Percentiles rank a stretch among this genome's conserved stretches.
Evolutionary conservation across 495 filamentous ascomycete genomes (phyloP).

Genomic region (Parathielavia hyrcaniae): DNA sequence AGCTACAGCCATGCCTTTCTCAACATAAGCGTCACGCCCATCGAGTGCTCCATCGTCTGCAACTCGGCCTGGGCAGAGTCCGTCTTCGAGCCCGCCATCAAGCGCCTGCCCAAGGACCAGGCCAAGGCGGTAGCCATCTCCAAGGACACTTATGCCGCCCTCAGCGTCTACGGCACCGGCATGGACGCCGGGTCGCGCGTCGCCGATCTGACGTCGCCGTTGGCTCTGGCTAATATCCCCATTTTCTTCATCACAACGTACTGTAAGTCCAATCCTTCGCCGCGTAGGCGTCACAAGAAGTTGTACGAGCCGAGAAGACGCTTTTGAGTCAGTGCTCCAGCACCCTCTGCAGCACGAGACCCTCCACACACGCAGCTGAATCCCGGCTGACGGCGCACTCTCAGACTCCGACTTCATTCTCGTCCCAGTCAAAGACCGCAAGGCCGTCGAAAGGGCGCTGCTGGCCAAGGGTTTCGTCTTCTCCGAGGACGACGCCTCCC

Average conservation of each 20-base stretch:
- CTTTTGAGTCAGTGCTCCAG: too few relatives aligned
- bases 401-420: constrained; percentile 84
- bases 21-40: constrained; percentile 86
- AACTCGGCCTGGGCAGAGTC: constrained; percentile 61
- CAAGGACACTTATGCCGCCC: constrained; percentile 75
- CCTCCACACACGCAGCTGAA: too few relatives aligned
- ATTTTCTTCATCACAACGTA: constrained; percentile 99
- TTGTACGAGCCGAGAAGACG: too few relatives aligned
- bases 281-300: background rate
- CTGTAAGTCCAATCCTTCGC: constrained; percentile 32
- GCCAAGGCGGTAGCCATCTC: constrained; percentile 62
- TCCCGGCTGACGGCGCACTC: background rate
- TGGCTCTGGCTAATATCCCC: constrained; percentile 86
- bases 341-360: background rate
- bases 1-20: constrained; percentile 66
- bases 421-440: constrained; percentile 67
- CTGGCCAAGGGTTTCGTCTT: constrained; percentile 79
- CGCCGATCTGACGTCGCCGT: constrained; percentile 80
- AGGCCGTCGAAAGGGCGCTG: constrained; percentile 67
- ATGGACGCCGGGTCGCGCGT: constrained; percentile 92
- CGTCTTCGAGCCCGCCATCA: constrained; percentile 67
- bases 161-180: constrained; percentile 80
- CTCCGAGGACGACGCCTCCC: constrained; percentile 55
- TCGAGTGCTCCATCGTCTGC: constrained; percentile 92
- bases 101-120: constrained; percentile 41